These are phyloP conservation scores for Scenedesmus sp. DNA, from an alignment of 163 green algal genomes.

Conservation along the genomic window DNA sequence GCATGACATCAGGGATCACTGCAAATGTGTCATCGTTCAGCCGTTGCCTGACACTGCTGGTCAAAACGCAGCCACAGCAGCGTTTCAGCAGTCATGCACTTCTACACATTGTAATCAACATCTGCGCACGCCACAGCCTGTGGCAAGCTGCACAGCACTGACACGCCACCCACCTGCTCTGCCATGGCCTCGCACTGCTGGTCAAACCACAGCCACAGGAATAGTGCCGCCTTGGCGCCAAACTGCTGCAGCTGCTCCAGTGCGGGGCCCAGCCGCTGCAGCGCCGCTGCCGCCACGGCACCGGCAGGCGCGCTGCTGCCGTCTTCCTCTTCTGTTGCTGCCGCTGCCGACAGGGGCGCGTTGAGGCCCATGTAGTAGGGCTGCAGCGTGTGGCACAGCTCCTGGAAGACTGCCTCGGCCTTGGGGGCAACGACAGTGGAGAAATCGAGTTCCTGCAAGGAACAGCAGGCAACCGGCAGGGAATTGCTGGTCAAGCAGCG, in stretches of 20 bases:
- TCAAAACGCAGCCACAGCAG: constrained; percentile 75
- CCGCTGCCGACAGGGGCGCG: neutral
- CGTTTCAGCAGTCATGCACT: constrained; percentile 28
- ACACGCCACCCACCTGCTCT: constrained; percentile 61
- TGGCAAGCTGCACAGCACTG: neutral
- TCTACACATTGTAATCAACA: neutral
- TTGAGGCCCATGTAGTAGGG: constrained; percentile 48
- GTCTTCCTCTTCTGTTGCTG: neutral
- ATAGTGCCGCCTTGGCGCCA: constrained; percentile 45
- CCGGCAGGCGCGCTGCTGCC: neutral
- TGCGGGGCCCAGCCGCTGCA: constrained; percentile 16
- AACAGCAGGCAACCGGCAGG: no score
- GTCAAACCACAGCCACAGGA: constrained; percentile 80
- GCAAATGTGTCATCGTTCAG: no score
- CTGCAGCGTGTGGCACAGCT: constrained; percentile 35
- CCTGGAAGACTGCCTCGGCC: constrained; percentile 51
- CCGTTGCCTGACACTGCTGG: constrained; percentile 57
- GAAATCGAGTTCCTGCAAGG: constrained; percentile 60
- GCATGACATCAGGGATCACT: no score
- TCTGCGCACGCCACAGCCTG: neutral
- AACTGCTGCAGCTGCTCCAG: constrained; percentile 53
- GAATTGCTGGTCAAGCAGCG: no score
- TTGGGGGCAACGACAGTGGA: constrained; percentile 60
- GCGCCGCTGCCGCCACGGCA: neutral
- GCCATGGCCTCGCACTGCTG: constrained; percentile 61